Conservation (phyloP, 371 early-diverging fungal species). For the Basidiobolus meristosporus region DNA sequence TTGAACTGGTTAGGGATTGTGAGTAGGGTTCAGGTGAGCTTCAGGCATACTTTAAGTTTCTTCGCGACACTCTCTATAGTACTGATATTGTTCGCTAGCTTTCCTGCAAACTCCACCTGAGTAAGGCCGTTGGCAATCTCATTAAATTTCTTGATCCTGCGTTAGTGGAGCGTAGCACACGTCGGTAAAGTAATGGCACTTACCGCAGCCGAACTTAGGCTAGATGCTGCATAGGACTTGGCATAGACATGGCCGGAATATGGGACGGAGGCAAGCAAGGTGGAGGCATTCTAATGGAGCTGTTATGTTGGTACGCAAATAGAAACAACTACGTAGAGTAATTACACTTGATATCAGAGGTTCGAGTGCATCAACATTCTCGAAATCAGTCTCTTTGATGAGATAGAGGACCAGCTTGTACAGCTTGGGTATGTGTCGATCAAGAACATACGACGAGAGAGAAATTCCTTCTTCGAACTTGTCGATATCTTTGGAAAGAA, state of each 20-base stretch:
- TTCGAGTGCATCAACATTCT: conserved; percentile 42
- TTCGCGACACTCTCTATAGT: conserved; percentile 10
- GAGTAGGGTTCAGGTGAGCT: neutral
- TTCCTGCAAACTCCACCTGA: conserved; percentile 63
- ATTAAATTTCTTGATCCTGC: conserved; percentile 5
- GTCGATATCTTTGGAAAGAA: conserved; percentile 22
- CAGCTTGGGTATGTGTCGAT: conserved; percentile 54
- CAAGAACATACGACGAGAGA: conserved; percentile 42
- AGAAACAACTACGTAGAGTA: neutral
- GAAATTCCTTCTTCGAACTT: conserved; percentile 31
- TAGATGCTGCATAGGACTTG: conserved; percentile 42
- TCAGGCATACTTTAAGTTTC: conserved; percentile 4
- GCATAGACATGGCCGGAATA: conserved; percentile 74
- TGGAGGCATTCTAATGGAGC: conserved; percentile 31
- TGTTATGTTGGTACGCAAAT: neutral
- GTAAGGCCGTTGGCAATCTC: conserved; percentile 58
- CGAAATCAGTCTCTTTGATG: conserved; percentile 53
- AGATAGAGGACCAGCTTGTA: conserved; percentile 48
- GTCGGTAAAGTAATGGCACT: conserved; percentile 3
- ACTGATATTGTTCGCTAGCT: conserved; percentile 31
- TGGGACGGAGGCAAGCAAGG: conserved; percentile 61
- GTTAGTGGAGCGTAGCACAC: conserved; percentile 1
- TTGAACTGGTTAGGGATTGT: neutral
- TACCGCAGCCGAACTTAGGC: conserved; percentile 31
- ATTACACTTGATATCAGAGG: conserved; percentile 52